Evolutionary conservation across 2,329 filamentous ascomycete genomes (phyloP), one percentile per base, ranked within the genome.

Genomic region (Colletotrichum sansevieriae): DNA sequence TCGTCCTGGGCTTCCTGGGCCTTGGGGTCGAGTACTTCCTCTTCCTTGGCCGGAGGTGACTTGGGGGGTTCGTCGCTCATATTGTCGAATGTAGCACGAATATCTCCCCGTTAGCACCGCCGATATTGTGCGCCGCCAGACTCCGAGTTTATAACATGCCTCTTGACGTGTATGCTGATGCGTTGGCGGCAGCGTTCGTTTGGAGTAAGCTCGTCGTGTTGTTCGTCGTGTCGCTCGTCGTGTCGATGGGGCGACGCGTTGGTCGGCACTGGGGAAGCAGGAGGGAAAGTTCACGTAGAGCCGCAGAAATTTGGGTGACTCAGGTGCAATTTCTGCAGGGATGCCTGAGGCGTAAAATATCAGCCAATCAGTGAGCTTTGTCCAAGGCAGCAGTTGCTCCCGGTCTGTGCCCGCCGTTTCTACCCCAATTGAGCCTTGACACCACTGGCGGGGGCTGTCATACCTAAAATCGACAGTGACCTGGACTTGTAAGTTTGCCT

Each of bases 1-100:
- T 87, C 83, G 72, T 89, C 85, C 37, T 83, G 80, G 25, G 79
- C 82, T 66, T 85, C 78, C 70, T 87, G 84, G 20, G 75, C 75
- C 68, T 85, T 78, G 68, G 86, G 83, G 22, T 77, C 76, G 79
- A 79, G 82, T 70, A 81, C 80, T 20, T 79, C 78, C 33, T 79
- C 77, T n/a, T 78, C 75, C 46, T 78, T 75, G 51, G 70, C 65
- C 46, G 70, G 58, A 57, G 70, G 58, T 56, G 73, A 71, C 64
- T 73, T 71, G 35, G 69, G 65, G 46, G 61, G 63, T 13, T 63
- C 60, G 59, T 46, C 70, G 63, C 71, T 63, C 54, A 69, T 72
- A 43, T 18, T 68, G 51, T 65, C 43, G 60, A 68, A 52, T 51
- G 49, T 68, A 44, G 56, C 57, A 63, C 44, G 47, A 39, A 52